Percentiles rank a stretch among this genome's conserved stretches.
phyloP scores from a whole-genome alignment of 306 rosid species.

The Delonix regia region DNA sequence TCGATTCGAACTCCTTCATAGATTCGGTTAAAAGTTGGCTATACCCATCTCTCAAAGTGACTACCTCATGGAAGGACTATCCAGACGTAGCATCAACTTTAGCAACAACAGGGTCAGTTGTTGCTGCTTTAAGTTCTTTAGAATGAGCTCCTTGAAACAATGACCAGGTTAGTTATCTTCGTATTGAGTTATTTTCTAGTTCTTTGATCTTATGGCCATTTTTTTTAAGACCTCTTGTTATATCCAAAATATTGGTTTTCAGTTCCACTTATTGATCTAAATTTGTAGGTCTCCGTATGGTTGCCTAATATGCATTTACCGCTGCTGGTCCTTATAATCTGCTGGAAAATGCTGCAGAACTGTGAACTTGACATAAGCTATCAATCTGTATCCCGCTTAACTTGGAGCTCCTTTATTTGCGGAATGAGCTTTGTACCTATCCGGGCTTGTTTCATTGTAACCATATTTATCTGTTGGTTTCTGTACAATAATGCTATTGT shows the following conservation, averaged over 20 bases:
- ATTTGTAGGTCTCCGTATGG: constrained; percentile 26
- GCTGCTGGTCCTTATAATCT: constrained; percentile 30
- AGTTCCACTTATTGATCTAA: constrained; percentile 15
- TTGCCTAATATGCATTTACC: constrained; percentile 17
- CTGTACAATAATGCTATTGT: constrained; percentile 43
- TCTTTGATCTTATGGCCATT: constrained; percentile 1
- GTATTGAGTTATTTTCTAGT: background rate
- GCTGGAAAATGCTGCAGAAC: constrained; percentile 27
- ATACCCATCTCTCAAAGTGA: constrained; percentile 58
- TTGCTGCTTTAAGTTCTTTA: constrained; percentile 62
- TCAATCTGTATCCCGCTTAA: background rate
- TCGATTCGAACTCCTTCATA: constrained; percentile 53
- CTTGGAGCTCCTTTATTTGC: background rate
- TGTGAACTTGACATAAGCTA: constrained; percentile 11
- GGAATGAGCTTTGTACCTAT: background rate
- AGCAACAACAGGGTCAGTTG: constrained; percentile 62
- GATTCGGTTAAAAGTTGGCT: constrained; percentile 65
- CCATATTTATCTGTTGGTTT: constrained; percentile 11
- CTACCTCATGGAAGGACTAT: constrained; percentile 66
- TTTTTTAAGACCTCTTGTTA: background rate
- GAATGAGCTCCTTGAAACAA: constrained; percentile 34
- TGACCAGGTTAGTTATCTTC: constrained; percentile 39
- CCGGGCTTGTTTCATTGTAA: constrained; percentile 13
- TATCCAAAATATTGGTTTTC: background rate
- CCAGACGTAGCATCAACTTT: constrained; percentile 57